A percentile compares a stretch with the other conserved stretches of the same genome.
phyloP scores from a whole-genome alignment of 2,329 filamentous ascomycete genomes.

The Aspergillus udagawae region DNA sequence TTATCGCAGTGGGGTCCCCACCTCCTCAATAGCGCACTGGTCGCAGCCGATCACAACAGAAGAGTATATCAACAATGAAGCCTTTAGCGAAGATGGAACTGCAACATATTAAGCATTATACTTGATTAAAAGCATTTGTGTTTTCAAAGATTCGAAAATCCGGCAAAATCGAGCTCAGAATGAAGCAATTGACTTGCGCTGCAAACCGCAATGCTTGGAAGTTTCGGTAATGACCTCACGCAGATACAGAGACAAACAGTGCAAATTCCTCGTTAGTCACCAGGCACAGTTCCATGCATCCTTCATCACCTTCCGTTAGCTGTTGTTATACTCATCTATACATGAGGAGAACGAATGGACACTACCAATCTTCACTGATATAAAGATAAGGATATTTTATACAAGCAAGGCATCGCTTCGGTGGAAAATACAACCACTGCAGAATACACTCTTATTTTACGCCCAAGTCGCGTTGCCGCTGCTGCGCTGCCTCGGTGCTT shows the following conservation, averaged over 20 bases:
- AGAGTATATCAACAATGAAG: neutral
- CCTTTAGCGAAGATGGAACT: neutral
- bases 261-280: conserved; percentile 19
- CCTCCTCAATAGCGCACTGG: neutral
- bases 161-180: neutral
- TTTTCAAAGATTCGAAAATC: neutral
- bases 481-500: neutral
- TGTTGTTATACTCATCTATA: neutral
- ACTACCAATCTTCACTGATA: neutral
- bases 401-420: neutral
- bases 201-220: neutral
- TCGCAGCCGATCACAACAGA: neutral
- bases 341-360: neutral
- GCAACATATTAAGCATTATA: neutral
- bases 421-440: neutral
- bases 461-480: neutral
- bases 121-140: neutral
- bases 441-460: neutral
- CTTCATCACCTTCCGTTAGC: neutral
- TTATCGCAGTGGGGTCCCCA: conserved; percentile 1
- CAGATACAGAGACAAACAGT: conserved; percentile 25
- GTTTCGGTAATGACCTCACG: conserved; percentile 19
- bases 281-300: neutral
- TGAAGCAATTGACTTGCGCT: conserved; percentile 6
- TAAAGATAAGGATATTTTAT: neutral